Conservation (phyloP, 768 basidiomycete species). For the Serendipita indica region DNA sequence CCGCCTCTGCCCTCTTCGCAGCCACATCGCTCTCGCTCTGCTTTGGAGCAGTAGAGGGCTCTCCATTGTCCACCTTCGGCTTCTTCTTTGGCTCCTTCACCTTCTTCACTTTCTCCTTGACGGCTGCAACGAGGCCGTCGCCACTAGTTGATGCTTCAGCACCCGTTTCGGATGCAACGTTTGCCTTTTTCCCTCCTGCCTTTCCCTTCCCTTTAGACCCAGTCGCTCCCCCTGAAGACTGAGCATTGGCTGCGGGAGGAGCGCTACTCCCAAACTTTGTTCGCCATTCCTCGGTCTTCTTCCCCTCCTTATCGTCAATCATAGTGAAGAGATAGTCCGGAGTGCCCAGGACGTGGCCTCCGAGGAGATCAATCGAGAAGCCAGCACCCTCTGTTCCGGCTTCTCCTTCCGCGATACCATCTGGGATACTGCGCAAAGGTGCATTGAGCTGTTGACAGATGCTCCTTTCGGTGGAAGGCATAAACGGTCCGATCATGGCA, state of each 20-base stretch:
- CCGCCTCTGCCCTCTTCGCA: conserved; percentile 9
- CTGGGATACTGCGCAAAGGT: conserved; percentile 66
- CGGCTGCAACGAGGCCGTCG: conserved; percentile 11
- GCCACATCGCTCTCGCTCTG: conserved; percentile 5
- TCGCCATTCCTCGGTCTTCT: conserved; percentile 71
- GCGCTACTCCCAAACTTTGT: conserved; percentile 55
- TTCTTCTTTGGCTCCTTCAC: conserved; percentile 12
- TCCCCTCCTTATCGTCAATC: conserved; percentile 79
- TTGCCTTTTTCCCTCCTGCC: neutral
- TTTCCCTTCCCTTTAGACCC: conserved; percentile 19
- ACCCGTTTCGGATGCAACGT: conserved; percentile 10
- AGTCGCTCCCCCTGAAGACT: conserved; percentile 20
- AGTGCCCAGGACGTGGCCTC: conserved; percentile 69
- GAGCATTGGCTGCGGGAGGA: conserved; percentile 24
- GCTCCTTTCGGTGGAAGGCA: conserved; percentile 74
- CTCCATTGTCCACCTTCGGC: neutral
- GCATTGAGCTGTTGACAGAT: conserved; percentile 84
- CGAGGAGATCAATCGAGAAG: conserved; percentile 67
- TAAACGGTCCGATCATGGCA: conserved; percentile 82
- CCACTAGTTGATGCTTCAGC: conserved; percentile 10
- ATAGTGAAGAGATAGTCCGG: conserved; percentile 87
- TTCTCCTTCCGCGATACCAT: conserved; percentile 19
- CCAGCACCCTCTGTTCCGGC: neutral
- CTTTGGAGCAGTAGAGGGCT: neutral
- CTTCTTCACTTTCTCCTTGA: conserved; percentile 15